Conservation (phyloP, 1,139 yeast genomes). For the Geotrichum klebahnii region DNA sequence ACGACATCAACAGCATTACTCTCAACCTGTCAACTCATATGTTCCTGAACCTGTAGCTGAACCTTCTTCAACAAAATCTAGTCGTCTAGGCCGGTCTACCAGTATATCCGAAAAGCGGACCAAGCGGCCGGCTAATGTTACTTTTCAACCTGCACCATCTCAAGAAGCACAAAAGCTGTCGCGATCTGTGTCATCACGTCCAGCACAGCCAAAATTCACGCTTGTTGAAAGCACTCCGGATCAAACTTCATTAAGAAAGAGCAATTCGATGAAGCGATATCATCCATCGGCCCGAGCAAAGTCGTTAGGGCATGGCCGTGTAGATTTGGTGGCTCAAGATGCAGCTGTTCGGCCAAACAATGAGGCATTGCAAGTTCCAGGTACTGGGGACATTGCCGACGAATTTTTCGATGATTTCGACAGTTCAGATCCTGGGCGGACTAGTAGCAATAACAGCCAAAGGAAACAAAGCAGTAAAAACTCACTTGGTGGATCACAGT, state of each 20-base stretch:
- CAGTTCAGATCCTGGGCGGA: slow-evolving; percentile 38
- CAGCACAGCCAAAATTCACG: slow-evolving; percentile 14
- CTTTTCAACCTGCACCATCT: slow-evolving; percentile 3
- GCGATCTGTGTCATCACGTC: slow-evolving; percentile 13
- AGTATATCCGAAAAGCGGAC: slow-evolving; percentile 2
- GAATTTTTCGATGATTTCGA: slow-evolving; percentile 66
- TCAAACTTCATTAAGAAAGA: not conserved
- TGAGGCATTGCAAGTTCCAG: slow-evolving; percentile 22
- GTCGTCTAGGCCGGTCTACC: not conserved
- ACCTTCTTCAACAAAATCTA: not conserved
- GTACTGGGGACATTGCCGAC: slow-evolving; percentile 53
- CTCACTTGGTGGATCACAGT: slow-evolving; percentile 9
- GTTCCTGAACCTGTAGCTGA: slow-evolving; percentile 1
- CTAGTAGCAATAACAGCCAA: not conserved
- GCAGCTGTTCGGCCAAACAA: slow-evolving; percentile 21
- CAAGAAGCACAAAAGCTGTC: slow-evolving; percentile 8
- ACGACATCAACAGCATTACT: slow-evolving; percentile 15
- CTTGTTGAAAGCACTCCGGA: slow-evolving; percentile 2
- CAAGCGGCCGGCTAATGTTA: not conserved
- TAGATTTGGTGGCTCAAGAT: slow-evolving; percentile 29
- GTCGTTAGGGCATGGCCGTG: slow-evolving; percentile 74
- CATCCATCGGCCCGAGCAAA: slow-evolving; percentile 90
- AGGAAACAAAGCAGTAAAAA: slow-evolving; percentile 15
- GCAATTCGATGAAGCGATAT: slow-evolving; percentile 37
- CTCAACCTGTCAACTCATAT: slow-evolving; percentile 18